Percentiles rank a stretch among this genome's conserved stretches.
phyloP scores from a whole-genome alignment of 164 flowering plant genomes.

The Kalanchoe fedtschenkoi region DNA sequence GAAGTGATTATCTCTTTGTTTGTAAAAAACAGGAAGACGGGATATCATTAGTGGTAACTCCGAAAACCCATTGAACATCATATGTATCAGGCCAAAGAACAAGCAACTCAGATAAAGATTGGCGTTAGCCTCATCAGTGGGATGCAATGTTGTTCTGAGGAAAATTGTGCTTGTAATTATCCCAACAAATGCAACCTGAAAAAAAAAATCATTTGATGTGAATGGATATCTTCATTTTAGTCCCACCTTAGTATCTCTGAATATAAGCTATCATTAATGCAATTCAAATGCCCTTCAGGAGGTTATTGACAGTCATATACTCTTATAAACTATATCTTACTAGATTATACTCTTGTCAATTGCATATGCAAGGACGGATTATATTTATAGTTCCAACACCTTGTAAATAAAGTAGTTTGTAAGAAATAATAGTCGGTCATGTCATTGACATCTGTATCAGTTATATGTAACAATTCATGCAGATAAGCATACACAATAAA shows the following conservation, averaged over 20 bases:
- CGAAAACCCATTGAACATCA: constrained; percentile 91
- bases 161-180: constrained; percentile 64
- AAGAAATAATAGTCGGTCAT: no score
- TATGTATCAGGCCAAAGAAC: constrained; percentile 69
- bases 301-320: no score
- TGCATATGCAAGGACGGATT: no score
- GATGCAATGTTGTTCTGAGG: constrained; percentile 57
- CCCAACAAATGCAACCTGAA: constrained; percentile 85
- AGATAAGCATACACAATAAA: background rate
- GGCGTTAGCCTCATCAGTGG: constrained; percentile 52
- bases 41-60: constrained; percentile 71
- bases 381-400: no score
- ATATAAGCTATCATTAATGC: no score
- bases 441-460: no score
- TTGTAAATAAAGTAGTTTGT: no score
- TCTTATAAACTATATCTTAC: no score
- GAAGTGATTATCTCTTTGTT: constrained; percentile 76
- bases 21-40: constrained; percentile 80
- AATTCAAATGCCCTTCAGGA: no score
- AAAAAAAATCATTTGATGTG: constrained; percentile 6
- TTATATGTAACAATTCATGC: no score
- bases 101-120: constrained; percentile 59
- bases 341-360: no score
- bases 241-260: no score
- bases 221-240: background rate